Evolutionary conservation across 176 grass and related monocot species (phyloP).

Genomic region (Musa acuminata): DNA sequence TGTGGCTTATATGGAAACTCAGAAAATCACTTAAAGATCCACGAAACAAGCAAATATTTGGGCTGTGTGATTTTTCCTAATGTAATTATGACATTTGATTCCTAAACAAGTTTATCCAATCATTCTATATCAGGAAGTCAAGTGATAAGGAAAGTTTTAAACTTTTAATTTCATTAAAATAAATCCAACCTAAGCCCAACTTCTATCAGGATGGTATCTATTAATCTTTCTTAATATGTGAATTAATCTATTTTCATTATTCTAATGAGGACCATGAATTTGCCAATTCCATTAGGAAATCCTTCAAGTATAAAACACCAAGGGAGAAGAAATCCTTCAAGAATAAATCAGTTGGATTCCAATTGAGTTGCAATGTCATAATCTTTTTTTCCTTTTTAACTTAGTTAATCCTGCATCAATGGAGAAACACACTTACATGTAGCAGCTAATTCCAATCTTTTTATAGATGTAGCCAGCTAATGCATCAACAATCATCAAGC

Average conservation of each 20-base stretch:
- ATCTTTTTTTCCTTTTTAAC: too few species aligned
- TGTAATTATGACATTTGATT: not conserved
- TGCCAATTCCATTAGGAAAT: not conserved
- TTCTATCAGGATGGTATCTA: too few species aligned
- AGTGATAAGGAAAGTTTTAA: not conserved
- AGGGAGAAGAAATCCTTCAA: too few species aligned
- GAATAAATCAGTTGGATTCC: too few species aligned
- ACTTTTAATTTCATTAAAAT: not conserved
- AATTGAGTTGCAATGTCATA: too few species aligned
- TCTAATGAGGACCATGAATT: not conserved
- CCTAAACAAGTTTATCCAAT: not conserved
- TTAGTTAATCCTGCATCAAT: too few species aligned
- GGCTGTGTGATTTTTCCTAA: too few species aligned
- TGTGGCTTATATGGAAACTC: not conserved
- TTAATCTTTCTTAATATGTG: not conserved
- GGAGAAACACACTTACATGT: too few species aligned
- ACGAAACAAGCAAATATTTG: not conserved
- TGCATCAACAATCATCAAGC: too few species aligned
- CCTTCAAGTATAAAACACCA: not conserved
- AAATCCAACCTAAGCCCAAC: not conserved
- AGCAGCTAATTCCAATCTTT: too few species aligned
- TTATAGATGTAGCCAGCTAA: too few species aligned
- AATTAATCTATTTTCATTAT: not conserved
- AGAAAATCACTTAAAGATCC: not conserved
- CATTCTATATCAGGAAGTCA: not conserved